Evolutionary conservation across 1,284 basidiomycete genomes (phyloP), one percentile per base, ranked within the genome.

Genomic region (Prillingera fragicola): DNA sequence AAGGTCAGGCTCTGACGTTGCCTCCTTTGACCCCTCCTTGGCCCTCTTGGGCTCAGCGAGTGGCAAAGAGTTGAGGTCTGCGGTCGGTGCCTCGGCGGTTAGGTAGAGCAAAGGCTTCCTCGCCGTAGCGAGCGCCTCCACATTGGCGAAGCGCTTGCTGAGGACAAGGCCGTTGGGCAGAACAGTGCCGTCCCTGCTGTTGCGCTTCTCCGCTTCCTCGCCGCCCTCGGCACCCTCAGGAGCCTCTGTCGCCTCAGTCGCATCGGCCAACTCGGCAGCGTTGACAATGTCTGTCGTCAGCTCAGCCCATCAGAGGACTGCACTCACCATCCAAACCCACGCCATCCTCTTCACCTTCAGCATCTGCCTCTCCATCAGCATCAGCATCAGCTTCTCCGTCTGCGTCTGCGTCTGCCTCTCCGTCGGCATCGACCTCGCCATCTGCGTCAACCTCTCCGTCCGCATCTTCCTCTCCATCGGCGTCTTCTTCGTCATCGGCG

Each of bases 361-460:
- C 57, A 19, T 52, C 60, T n/a, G 37, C 56, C 4, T 57, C 60
- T 17, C 55, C 50, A 29, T 67, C 63, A 13, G 50, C 64, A 7
- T 63, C 61, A 3, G 49, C 58, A 37, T 65, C 63, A 15, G 46
- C 54, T 38, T 65, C 67, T 1, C 62, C 64, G 4, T 69, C 67
- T 2, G 59, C 67, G 29, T 70, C 65, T 5, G 38, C 62, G 19
- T 63, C 55, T 21, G 54, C 48, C 4, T 56, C 54, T 1, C 39
- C 52, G 15, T 53, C 31, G 1, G 33, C 45, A 10, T 37, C 48
- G 19, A 32, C 39, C 25, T 33, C 51, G 34, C 56, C 47, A 31
- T 61, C 48, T 15, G 45, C 59, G 23, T 60, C 50, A 5, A 27
- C 52, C 25, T 63, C 63, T 4, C 45, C 56, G 13, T 58, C 58